Percentiles rank a stretch among this genome's conserved stretches.
phyloP scores from a whole-genome alignment of 1,139 yeast genomes.

The Suhomyces taliae region DNA sequence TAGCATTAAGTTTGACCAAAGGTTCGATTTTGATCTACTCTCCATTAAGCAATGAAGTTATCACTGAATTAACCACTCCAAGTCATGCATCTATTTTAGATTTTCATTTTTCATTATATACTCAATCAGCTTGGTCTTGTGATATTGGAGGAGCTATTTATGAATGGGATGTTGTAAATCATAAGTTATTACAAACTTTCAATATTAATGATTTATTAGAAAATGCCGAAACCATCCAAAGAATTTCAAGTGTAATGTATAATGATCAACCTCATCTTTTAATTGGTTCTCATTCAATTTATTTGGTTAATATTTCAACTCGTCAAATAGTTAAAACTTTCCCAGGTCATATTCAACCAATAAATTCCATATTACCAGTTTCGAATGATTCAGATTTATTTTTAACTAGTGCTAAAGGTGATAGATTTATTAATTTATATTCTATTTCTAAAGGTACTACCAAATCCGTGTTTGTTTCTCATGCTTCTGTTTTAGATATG shows the following conservation, averaged over 20 bases:
- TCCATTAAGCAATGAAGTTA: conserved; percentile 60
- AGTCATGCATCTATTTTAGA: conserved; percentile 54
- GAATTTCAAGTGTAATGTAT: conserved; percentile 36
- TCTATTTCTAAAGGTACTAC: conserved; percentile 46
- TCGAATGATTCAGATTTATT: conserved; percentile 42
- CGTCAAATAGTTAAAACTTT: conserved; percentile 46
- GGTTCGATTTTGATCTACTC: conserved; percentile 69
- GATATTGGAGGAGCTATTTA: conserved; percentile 62
- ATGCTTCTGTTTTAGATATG: conserved; percentile 53
- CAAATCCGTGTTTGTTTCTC: conserved; percentile 61
- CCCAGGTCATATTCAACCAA: conserved; percentile 75
- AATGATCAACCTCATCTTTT: conserved; percentile 48
- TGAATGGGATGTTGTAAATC: conserved; percentile 61
- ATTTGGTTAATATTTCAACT: conserved; percentile 45
- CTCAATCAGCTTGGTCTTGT: conserved; percentile 58
- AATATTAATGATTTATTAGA: conserved; percentile 41
- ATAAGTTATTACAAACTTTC: conserved; percentile 42
- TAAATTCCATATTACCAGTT: conserved; percentile 47
- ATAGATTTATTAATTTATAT: conserved; percentile 75
- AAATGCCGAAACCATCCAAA: conserved; percentile 32
- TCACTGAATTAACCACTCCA: conserved; percentile 52
- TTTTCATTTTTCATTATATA: conserved; percentile 43
- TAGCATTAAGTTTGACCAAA: conserved; percentile 65
- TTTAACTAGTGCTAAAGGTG: conserved; percentile 70
- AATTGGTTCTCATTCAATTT: conserved; percentile 64